Conservation (phyloP, 805 yeast species). For the Candida pseudofarinosa region DNA sequence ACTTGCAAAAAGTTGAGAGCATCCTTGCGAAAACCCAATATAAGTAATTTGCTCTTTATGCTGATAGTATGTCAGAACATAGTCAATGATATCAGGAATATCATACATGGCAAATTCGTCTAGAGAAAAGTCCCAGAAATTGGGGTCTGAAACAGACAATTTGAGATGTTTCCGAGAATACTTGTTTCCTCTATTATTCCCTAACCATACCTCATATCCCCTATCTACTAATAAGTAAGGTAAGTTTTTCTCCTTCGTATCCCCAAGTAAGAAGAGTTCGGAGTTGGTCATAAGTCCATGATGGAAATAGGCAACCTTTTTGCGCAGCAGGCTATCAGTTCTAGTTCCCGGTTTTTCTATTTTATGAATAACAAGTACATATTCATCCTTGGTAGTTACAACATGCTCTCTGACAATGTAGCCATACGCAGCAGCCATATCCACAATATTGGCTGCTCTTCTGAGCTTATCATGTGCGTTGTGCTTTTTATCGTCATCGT, state of each 20-base stretch:
- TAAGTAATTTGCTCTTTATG: conserved; percentile 17
- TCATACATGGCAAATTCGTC: conserved; percentile 31
- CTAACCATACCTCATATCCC: conserved; percentile 24
- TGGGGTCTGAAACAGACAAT: conserved; percentile 17
- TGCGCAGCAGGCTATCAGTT: neutral
- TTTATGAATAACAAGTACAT: conserved; percentile 26
- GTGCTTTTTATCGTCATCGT: neutral
- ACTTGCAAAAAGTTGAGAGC: conserved; percentile 29
- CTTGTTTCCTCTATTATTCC: conserved; percentile 25
- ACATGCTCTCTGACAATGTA: conserved; percentile 26
- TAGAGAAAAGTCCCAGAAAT: conserved; percentile 29
- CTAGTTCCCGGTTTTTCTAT: conserved; percentile 13
- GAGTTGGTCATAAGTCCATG: conserved; percentile 30
- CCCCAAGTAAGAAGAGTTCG: conserved; percentile 34
- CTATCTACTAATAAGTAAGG: conserved; percentile 18
- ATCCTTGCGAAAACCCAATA: conserved; percentile 30
- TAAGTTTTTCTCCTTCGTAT: conserved; percentile 17
- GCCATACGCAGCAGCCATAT: conserved; percentile 20
- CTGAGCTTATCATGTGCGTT: conserved; percentile 3
- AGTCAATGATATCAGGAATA: conserved; percentile 23
- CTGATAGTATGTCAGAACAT: conserved; percentile 16
- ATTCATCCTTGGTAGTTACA: conserved; percentile 25
- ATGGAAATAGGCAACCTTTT: conserved; percentile 25
- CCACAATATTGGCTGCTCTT: conserved; percentile 18
- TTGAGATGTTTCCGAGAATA: conserved; percentile 28